Base-by-base conservation (phyloP, 2,329 filamentous ascomycete genomes). In the Clarireedia monteithiana region DNA sequence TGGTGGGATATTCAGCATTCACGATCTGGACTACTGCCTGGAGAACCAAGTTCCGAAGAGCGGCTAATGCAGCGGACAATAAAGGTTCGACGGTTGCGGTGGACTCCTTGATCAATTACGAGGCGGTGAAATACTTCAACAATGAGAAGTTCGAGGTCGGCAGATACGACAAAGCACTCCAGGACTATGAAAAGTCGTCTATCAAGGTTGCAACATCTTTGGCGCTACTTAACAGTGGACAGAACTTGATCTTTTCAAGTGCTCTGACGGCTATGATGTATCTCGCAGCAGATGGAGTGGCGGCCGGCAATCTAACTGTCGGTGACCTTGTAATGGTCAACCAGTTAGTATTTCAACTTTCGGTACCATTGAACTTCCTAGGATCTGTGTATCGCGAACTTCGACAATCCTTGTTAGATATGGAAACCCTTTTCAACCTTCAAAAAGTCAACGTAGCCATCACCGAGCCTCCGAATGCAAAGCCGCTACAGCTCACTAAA, bases 41-140 rank as follows among this genome's bases (percentile, higher is more conserved):
- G 95, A 82, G 95, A 65, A 99, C 95, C 3, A 95, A 95, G 71
- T 99, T 99, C 71, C 82, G 95, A 48, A 88, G 92, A 65, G 89
- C 95, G 71, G 91, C 94, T 40, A 99, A 99, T 69, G 90, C 91
- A 5, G 95, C 94, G 0, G 95, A 99, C 66, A 99, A 97, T 72
- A 89, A 85, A 69, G 94, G 90, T 0, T 95, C 92, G 1, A 97
- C 92, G 0, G 90, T 97, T 6, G 92, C 92, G 0, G 91, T 97
- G 1, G 94, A 99, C 73, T 96, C 91, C 0, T 76, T 99, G 50
- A 96, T 99, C 77, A 99, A 99, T 74, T 99, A 96, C 68, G 94
- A 99, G 72, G 92, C 95, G 14, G 94, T 99, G 68, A 99, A 99
- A 73, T 96, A 97, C 75, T 99, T 97, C 75, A 99, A 99, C 76